Evolutionary conservation across 2,329 filamentous ascomycete genomes (phyloP), one percentile per base, ranked within the genome.

Genomic region (Fusarium sp.): DNA sequence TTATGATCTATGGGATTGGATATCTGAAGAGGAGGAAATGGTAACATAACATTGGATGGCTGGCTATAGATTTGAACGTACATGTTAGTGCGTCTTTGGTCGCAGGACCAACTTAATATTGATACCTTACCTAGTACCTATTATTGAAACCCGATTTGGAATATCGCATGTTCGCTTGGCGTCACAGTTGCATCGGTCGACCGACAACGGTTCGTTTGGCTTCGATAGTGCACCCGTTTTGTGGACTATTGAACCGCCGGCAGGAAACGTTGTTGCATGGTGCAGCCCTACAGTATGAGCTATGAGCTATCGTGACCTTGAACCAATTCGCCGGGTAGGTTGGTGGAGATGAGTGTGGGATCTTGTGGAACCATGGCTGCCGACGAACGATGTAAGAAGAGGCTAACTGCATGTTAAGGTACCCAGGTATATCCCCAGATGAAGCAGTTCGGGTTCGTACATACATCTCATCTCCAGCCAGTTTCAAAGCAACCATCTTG

Each of bases 11-110:
- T 67, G 60, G 63, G 62, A 76, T 72, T 69, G 55, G 30, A 58
- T 50, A 73, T 72, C 66, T 67, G 56, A 60, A 62, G 76, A 76
- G 73, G 72, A 67, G 70, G 72, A 69, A 71, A 53, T 59, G 69
- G 66, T 63, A 74, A 76, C 65, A 75, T 63, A 59, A 59, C 41
- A 36, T 41, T 59, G 56, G 53, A 56, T 44, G 53, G 38, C 53
- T 65, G 53, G 38, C 53, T 65, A 79, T 79, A 79, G 76, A 78
- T 51, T 65, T 64, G 66, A 70, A 66, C 74, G 76, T 75, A 75
- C 77, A 69, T 64, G 73, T 57, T 58, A 71, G 70, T 76, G 66
- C 75, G 73, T 68, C 39, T 51, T 41, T 60, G 72, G 72, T 74
- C 72, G 41, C 72, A 60, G 55, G 72, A 65, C 66, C 69, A 48